Evolutionary conservation across 495 filamentous ascomycete genomes (phyloP).

Genomic region (Penicillium egyptiacum): DNA sequence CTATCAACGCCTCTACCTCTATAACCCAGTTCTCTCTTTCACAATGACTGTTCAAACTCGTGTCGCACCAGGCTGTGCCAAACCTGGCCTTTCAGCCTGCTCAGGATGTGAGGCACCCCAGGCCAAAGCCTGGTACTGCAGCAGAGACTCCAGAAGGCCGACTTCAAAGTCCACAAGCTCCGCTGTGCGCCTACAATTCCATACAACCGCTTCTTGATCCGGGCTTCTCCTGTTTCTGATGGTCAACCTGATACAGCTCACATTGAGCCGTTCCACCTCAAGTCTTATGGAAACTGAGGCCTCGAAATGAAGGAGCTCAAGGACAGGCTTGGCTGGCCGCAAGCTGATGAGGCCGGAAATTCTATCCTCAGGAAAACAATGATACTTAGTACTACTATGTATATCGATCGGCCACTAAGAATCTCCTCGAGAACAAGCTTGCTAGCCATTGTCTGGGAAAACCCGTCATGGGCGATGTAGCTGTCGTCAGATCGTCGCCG

Average conservation of each 20-base stretch:
- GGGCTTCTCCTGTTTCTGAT: neutral
- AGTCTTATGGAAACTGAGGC: conserved; percentile 15
- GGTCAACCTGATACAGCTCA: neutral
- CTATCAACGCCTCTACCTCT: neutral
- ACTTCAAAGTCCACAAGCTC: conserved; percentile 5
- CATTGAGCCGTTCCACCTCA: conserved; percentile 22
- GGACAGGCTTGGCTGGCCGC: conserved; percentile 6
- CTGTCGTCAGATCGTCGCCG: conserved; percentile 1
- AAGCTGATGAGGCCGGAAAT: conserved; percentile 14
- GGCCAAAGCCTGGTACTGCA: conserved; percentile 7
- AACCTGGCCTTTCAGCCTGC: neutral
- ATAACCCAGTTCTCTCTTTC: conserved; percentile 10
- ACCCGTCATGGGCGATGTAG: neutral
- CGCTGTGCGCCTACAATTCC: conserved; percentile 2
- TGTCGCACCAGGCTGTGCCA: conserved; percentile 44
- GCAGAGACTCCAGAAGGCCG: conserved; percentile 5
- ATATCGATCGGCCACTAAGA: neutral
- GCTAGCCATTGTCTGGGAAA: neutral
- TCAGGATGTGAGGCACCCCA: neutral
- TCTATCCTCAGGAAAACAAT: conserved; percentile 18
- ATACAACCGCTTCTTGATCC: conserved; percentile 10
- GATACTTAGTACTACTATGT: conserved; percentile 19
- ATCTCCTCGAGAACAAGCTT: neutral
- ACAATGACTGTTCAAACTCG: conserved; percentile 69
- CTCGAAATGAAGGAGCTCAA: conserved; percentile 18